Conservation (phyloP, 2,329 filamentous ascomycete genomes). For the Botrytis aclada region DNA sequence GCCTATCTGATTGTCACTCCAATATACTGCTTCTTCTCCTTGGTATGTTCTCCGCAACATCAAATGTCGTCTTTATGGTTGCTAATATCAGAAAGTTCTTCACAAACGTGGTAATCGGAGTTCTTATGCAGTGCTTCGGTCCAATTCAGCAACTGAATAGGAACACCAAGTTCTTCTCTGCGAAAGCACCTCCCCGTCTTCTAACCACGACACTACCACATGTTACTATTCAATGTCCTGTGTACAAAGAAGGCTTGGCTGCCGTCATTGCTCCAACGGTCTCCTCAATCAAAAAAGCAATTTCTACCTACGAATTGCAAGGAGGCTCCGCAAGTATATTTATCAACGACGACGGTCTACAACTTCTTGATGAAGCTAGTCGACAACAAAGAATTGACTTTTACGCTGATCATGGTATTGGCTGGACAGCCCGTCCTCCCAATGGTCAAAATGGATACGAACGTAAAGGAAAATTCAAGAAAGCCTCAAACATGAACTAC, state of each 20-base stretch:
- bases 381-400: constrained; percentile 63
- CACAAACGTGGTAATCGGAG: constrained; percentile 72
- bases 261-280: constrained; percentile 75
- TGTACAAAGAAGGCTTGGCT: constrained; percentile 79
- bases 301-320: constrained; percentile 74
- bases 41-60: constrained; percentile 38
- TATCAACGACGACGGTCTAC: constrained; percentile 72
- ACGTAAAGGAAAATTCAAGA: constrained; percentile 55
- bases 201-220: constrained; percentile 60
- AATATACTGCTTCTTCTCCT: constrained; percentile 74
- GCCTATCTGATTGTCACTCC: constrained; percentile 64
- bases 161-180: constrained; percentile 83
- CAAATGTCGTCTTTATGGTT: background rate
- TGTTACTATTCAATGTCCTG: constrained; percentile 80
- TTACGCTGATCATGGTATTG: constrained; percentile 66
- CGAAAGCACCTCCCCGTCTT: constrained; percentile 62
- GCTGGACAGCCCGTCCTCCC: constrained; percentile 65
- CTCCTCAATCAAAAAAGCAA: constrained; percentile 72
- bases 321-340: constrained; percentile 75
- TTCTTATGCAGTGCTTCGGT: constrained; percentile 71
- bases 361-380: constrained; percentile 62
- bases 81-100: constrained; percentile 52
- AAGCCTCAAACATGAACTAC: constrained; percentile 71
- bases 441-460: constrained; percentile 57
- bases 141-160: constrained; percentile 68